phyloP scores from a whole-genome alignment of 164 flowering plant genomes.

The Stephania cephalantha region DNA sequence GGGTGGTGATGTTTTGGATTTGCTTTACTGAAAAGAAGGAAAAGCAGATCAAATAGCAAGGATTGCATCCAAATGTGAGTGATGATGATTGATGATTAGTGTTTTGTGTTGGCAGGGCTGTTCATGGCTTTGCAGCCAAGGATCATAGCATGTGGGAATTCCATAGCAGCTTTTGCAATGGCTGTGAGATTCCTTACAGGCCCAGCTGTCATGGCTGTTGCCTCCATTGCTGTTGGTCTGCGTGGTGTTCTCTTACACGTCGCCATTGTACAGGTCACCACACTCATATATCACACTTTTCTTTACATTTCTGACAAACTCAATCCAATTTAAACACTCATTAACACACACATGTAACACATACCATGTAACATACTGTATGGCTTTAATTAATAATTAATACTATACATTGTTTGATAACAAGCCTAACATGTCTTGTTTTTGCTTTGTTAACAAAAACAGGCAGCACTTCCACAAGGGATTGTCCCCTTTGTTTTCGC shows the following conservation, averaged over 20 bases:
- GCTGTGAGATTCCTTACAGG: conserved; percentile 94
- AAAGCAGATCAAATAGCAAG: not conserved
- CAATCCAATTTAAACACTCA: conserved; percentile 19
- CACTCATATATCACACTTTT: not conserved
- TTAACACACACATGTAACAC: not conserved
- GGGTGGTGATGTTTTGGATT: not conserved
- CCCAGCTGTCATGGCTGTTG: conserved; percentile 96
- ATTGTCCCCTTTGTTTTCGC: conserved; percentile 95
- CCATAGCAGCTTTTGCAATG: conserved; percentile 78
- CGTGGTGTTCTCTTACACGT: conserved; percentile 69
- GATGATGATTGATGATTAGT: conserved; percentile 15
- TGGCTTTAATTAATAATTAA: no score
- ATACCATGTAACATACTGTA: no score
- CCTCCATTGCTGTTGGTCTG: conserved; percentile 83
- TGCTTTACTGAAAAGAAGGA: conserved; percentile 3
- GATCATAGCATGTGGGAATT: conserved; percentile 96
- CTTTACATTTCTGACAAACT: conserved; percentile 28
- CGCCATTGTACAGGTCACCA: conserved; percentile 79
- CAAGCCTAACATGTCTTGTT: not conserved
- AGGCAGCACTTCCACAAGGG: conserved; percentile 95
- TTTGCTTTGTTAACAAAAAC: conserved; percentile 15
- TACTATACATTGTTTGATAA: not conserved
- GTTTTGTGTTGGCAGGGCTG: conserved; percentile 45
- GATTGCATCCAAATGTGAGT: conserved; percentile 5
- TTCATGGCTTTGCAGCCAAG: conserved; percentile 99